A percentile compares a stretch with the other conserved stretches of the same genome.
Evolutionary conservation across 495 filamentous ascomycete genomes (phyloP).

Genomic region (Hypoxylon cercidicola): DNA sequence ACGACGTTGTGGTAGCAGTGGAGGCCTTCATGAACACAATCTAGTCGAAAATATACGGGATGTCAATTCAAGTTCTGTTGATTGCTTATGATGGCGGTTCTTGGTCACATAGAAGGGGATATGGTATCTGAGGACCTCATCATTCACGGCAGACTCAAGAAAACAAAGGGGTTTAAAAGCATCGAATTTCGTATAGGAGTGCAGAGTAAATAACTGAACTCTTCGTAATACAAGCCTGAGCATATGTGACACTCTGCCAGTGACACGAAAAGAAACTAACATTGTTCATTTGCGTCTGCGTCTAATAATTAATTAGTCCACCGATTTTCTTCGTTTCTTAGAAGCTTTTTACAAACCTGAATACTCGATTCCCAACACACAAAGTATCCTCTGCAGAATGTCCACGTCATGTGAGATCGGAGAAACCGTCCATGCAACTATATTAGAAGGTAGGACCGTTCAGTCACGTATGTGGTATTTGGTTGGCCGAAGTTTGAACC

Average conservation of each 20-base stretch:
- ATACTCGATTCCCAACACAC: slow-evolving; percentile 47
- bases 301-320: slow-evolving; percentile 15
- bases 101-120: not conserved
- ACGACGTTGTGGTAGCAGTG: too few species aligned
- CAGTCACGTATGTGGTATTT: slow-evolving; percentile 34
- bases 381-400: slow-evolving; percentile 48
- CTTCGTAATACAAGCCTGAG: slow-evolving; percentile 44
- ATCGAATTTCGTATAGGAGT: slow-evolving; percentile 21
- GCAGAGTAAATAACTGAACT: slow-evolving; percentile 37
- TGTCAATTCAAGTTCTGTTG: too few species aligned
- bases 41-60: too few species aligned
- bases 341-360: slow-evolving; percentile 44
- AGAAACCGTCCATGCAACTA: slow-evolving; percentile 46
- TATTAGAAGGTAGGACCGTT: slow-evolving; percentile 42
- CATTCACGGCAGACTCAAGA: not conserved
- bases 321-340: slow-evolving; percentile 30
- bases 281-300: slow-evolving; percentile 26
- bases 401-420: slow-evolving; percentile 45
- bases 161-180: slow-evolving; percentile 9
- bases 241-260: slow-evolving; percentile 40
- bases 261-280: slow-evolving; percentile 44
- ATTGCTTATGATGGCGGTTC: too few species aligned
- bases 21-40: too few species aligned
- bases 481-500: slow-evolving; percentile 36
- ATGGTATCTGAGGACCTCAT: slow-evolving; percentile 2